phyloP scores from a whole-genome alignment of 106 monocot genomes.

The Cymbidium sinense region DNA sequence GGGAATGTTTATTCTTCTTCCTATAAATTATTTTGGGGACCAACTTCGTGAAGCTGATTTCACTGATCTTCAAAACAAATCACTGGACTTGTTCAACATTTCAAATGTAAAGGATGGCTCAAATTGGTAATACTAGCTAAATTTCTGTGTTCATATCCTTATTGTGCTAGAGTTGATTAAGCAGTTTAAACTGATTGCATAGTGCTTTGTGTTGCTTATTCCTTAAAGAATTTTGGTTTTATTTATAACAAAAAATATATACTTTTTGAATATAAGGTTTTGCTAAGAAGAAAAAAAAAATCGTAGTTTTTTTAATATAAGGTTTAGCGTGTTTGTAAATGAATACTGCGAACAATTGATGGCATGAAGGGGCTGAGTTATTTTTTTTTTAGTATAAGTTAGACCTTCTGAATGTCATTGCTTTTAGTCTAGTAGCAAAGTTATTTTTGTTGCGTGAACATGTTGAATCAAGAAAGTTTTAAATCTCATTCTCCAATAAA shows the following conservation, averaged over 20 bases:
- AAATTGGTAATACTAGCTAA: slow-evolving; percentile 39
- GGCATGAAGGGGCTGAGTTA: not conserved
- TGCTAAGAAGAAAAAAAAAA: not conserved
- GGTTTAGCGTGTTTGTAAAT: not conserved
- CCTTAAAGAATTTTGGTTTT: not conserved
- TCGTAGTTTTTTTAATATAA: not conserved
- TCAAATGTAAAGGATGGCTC: slow-evolving; percentile 95
- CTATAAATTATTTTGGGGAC: slow-evolving; percentile 77
- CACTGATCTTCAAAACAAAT: slow-evolving; percentile 66
- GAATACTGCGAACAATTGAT: not conserved
- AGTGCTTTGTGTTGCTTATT: not conserved
- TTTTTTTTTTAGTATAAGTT: not conserved
- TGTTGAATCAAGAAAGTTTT: not conserved
- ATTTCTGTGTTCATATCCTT: not conserved
- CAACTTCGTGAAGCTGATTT: slow-evolving; percentile 61
- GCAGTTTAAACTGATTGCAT: not conserved
- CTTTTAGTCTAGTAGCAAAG: not conserved
- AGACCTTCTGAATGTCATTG: not conserved
- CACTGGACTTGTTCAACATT: slow-evolving; percentile 81
- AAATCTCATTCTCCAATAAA: not conserved
- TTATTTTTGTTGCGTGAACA: not conserved
- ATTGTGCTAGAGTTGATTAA: not conserved
- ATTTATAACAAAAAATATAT: not conserved
- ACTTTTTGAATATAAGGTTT: not conserved
- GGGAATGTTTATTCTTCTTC: slow-evolving; percentile 74